Evolutionary conservation across 768 basidiomycete species (phyloP).

Genomic region (Dendrothele bispora): DNA sequence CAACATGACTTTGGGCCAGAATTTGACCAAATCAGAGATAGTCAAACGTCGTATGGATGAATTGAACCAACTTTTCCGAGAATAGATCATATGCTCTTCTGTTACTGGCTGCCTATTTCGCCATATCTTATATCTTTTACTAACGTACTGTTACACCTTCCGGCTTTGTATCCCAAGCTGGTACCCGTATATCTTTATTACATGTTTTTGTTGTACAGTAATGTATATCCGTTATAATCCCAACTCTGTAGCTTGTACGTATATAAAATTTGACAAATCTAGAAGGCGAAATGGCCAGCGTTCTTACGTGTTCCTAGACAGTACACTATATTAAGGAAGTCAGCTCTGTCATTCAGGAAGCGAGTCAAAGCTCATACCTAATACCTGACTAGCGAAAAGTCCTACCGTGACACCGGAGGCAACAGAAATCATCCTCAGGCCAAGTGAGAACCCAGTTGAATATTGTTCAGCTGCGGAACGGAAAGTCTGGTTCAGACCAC

Average conservation of each 20-base stretch:
- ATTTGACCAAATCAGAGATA: constrained; percentile 85
- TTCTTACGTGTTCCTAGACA: constrained; percentile 73
- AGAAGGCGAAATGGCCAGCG: constrained; percentile 76
- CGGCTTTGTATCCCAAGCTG: not conserved
- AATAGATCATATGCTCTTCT: constrained; percentile 5
- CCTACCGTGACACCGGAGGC: constrained; percentile 86
- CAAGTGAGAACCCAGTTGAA: constrained; percentile 76
- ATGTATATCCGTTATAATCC: too few relatives aligned
- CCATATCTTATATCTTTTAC: not conserved
- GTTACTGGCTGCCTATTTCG: not conserved
- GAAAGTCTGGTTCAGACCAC: constrained; percentile 64
- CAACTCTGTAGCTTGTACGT: too few relatives aligned
- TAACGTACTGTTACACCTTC: not conserved
- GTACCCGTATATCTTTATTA: not conserved
- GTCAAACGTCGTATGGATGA: constrained; percentile 88
- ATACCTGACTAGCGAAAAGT: constrained; percentile 75
- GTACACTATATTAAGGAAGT: constrained; percentile 47
- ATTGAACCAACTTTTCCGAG: constrained; percentile 71
- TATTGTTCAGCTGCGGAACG: constrained; percentile 65
- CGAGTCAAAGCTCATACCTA: constrained; percentile 35
- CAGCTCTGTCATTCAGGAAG: not conserved
- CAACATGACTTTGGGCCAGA: constrained; percentile 82
- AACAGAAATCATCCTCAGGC: constrained; percentile 80
- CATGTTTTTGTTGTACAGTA: too few relatives aligned
- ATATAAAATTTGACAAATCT: too few relatives aligned